phyloP scores from a whole-genome alignment of 2,329 filamentous ascomycete genomes.

The Tetracladium maxilliforme region DNA sequence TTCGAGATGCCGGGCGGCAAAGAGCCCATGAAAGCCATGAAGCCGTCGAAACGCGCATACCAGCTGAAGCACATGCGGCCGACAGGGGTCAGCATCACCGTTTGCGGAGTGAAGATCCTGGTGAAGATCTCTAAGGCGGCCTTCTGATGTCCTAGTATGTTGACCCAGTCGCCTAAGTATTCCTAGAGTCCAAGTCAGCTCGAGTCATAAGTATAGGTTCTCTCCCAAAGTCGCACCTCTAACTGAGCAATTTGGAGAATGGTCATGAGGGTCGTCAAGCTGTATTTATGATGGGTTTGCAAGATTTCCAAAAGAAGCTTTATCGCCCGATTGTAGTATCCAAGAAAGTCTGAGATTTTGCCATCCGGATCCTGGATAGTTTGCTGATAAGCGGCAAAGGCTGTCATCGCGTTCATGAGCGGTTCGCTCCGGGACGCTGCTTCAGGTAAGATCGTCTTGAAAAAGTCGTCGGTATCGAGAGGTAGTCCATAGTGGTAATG shows the following conservation, averaged over 20 bases:
- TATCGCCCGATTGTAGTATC: conserved; percentile 84
- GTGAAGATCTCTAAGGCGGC: conserved; percentile 73
- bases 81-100: conserved; percentile 54
- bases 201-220: too few relatives aligned
- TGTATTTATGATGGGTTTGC: conserved; percentile 55
- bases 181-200: too few relatives aligned
- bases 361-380: conserved; percentile 57
- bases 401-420: conserved; percentile 72
- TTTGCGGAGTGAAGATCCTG: conserved; percentile 63
- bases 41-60: conserved; percentile 82
- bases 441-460: conserved; percentile 55
- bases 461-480: conserved; percentile 56
- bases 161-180: conserved; percentile 90
- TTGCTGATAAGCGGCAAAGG: conserved; percentile 78
- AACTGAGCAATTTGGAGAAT: conserved; percentile 78
- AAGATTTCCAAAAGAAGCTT: conserved; percentile 59
- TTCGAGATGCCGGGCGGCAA: conserved; percentile 58
- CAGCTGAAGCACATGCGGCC: conserved; percentile 67
- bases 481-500: conserved; percentile 73
- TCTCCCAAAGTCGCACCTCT: too few relatives aligned
- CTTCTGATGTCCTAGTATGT: conserved; percentile 81
- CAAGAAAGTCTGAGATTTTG: conserved; percentile 66
- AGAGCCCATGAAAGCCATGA: conserved; percentile 69
- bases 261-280: conserved; percentile 63
- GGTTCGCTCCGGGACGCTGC: conserved; percentile 66